phyloP scores from a whole-genome alignment of 1,284 basidiomycete species.

The Rhodotorula sp. region DNA sequence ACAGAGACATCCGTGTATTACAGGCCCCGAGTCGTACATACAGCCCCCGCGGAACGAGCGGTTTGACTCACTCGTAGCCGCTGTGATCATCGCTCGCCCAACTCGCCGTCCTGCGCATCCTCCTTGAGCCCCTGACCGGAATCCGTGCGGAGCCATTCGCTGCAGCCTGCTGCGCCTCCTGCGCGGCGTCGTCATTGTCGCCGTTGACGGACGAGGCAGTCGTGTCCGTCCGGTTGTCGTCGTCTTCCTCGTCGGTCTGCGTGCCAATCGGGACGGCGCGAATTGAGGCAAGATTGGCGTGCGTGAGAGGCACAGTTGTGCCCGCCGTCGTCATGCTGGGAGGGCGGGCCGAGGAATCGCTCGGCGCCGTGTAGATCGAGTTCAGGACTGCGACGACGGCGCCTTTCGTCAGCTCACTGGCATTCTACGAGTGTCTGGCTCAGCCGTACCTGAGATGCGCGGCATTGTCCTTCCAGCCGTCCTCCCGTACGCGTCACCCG shows the following conservation, averaged over 20 bases:
- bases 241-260: not conserved
- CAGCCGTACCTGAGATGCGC: not conserved
- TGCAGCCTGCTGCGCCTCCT: slow-evolving; percentile 11
- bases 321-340: not conserved
- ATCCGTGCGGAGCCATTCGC: slow-evolving; percentile 2
- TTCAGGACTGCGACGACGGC: no score
- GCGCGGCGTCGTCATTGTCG: not conserved
- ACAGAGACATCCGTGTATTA: no score
- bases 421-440: no score
- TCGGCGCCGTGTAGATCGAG: no score
- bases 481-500: not conserved
- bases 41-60: no score
- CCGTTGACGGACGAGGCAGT: not conserved
- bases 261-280: no score
- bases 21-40: no score
- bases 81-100: no score
- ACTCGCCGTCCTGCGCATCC: not conserved
- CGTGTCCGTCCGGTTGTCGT: not conserved
- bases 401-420: no score
- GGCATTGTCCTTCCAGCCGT: not conserved
- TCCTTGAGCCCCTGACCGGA: slow-evolving; percentile 32
- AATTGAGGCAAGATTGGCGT: not conserved
- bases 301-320: not conserved
- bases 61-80: no score
- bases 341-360: no score